These are phyloP conservation scores for Lodderomyces theae DNA, from an alignment of 1,139 yeast genomes.

Conservation along the genomic window DNA sequence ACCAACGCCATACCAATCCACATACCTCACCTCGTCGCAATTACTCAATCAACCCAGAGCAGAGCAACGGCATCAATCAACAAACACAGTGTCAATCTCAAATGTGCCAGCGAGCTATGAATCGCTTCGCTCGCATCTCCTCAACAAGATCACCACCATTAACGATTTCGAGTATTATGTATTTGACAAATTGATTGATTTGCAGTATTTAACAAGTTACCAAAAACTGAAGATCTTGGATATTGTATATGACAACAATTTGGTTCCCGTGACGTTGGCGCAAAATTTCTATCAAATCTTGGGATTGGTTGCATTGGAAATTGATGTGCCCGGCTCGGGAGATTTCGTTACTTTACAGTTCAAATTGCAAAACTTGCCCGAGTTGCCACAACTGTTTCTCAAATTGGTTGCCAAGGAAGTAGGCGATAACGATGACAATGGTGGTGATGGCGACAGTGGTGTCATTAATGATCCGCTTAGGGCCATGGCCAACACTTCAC, in stretches of 20 bases:
- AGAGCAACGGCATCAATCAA: constrained; percentile 4
- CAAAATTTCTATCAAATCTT: constrained; percentile 33
- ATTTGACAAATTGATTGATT: constrained; percentile 27
- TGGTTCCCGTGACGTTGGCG: constrained; percentile 31
- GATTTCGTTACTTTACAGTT: constrained; percentile 45
- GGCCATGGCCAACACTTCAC: constrained; percentile 15
- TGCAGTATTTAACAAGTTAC: constrained; percentile 27
- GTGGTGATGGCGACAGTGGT: constrained; percentile 9
- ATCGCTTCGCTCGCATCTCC: constrained; percentile 19
- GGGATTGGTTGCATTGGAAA: constrained; percentile 42
- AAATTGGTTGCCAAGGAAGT: constrained; percentile 15
- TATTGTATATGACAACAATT: constrained; percentile 35
- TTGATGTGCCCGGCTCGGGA: constrained; percentile 40
- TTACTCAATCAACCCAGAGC: constrained; percentile 14
- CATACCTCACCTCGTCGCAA: constrained; percentile 29
- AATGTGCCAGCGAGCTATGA: constrained; percentile 28
- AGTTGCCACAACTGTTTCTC: constrained; percentile 27
- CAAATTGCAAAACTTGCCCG: constrained; percentile 34
- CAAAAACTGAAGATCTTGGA: constrained; percentile 37
- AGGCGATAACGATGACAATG: no score
- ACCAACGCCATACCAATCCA: constrained; percentile 5
- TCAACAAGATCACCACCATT: constrained; percentile 22
- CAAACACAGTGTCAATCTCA: constrained; percentile 7
- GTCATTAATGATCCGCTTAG: constrained; percentile 18
- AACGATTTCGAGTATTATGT: constrained; percentile 32